Evolutionary conservation across 2,329 filamentous ascomycete species (phyloP), one percentile per base, ranked within the genome.

Genomic region (Nemania sp.): DNA sequence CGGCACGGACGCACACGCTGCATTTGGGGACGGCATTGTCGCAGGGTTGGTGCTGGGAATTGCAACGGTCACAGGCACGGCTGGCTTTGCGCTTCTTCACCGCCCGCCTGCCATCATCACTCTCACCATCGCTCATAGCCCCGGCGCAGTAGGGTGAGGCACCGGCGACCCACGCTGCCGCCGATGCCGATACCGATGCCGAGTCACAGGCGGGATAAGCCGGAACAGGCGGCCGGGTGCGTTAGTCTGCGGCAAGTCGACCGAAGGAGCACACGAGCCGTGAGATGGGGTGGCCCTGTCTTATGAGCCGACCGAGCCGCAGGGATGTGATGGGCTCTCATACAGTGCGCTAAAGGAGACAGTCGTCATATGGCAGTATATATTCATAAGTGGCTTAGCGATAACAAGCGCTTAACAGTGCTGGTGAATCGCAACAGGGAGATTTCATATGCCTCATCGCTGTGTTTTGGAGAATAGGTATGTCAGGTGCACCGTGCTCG

Each of bases 11-110:
- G 47, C 75, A 78, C 36, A 77, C 75, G 60, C 73, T 70, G 59
- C 75, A 78, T 40, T 75, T 72, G n/a, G 75, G 75, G 39, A 68
- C 65, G 43, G 73, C 73, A 56, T 78, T 78, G 64, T 78, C 75
- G 62, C 75, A 78, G 5, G 75, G 75, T 64, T 77, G 75, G 56
- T 77, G 75, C 61, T 77, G 75, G 48, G 74, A 71, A 56, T 77
- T 76, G 57, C 75, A 77, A 41, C 75, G 75, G 65, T 77, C 75
- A 64, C 75, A 77, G 47, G 67, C 68, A 28, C 67, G 66, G 43
- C 66, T 69, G 31, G 68, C 67, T 63, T 69, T 70, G 54, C 67
- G 64, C 60, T 70, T 69, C 59, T 75, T 77, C 52, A 48, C 58
- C 40, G 56, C 45, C 55, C 61, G 65, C 68, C 63, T 63, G 54